Evolutionary conservation across 1,284 basidiomycete genomes (phyloP).

Genomic region (Malassezia psittaci): DNA sequence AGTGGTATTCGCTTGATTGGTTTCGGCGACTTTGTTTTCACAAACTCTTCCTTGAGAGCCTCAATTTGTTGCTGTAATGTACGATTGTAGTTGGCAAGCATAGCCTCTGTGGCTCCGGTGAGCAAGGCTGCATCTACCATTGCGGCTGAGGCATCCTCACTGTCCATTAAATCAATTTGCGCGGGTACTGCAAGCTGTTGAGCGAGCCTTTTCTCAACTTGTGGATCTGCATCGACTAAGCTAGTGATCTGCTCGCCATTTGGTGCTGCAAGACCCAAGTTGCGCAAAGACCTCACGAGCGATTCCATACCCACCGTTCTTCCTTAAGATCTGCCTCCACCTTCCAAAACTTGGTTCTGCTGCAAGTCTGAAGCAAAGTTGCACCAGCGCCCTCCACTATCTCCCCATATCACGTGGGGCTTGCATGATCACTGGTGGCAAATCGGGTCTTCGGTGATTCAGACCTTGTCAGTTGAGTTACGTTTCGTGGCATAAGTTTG

Average conservation of each 20-base stretch:
- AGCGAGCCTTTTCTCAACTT: conserved; percentile 35
- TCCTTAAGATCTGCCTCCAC: conserved; percentile 1
- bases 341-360: background rate
- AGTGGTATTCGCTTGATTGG: conserved; percentile 32
- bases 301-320: conserved; percentile 31
- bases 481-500: too few relatives aligned
- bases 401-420: background rate
- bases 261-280: conserved; percentile 33
- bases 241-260: conserved; percentile 36
- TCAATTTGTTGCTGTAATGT: conserved; percentile 29
- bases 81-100: conserved; percentile 39
- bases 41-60: conserved; percentile 18
- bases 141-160: conserved; percentile 17
- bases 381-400: background rate
- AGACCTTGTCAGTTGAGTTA: too few relatives aligned
- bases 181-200: conserved; percentile 30
- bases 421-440: background rate
- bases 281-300: conserved; percentile 34
- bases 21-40: conserved; percentile 18
- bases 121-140: conserved; percentile 40
- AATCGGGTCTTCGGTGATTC: background rate
- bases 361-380: background rate
- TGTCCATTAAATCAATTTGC: background rate
- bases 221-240: conserved; percentile 30
- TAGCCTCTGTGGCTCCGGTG: conserved; percentile 36